These are phyloP conservation scores for Podila horticola DNA, from an alignment of 192 early-diverging fungal genomes.

Conservation along the genomic window DNA sequence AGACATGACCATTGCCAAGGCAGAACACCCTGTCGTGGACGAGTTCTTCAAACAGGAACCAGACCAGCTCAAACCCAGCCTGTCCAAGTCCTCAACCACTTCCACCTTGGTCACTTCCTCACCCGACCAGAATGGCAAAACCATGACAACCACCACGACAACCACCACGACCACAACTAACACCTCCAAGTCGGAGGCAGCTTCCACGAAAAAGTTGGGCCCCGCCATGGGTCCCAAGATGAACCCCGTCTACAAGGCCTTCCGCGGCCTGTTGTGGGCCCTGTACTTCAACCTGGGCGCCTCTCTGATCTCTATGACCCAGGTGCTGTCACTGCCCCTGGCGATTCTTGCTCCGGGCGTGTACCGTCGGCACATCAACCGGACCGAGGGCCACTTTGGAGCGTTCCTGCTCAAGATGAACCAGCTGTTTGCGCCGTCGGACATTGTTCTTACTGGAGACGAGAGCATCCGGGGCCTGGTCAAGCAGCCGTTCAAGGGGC, in stretches of 20 bases:
- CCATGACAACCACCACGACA: neutral
- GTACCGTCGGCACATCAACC: conserved; percentile 50
- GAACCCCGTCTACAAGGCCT: conserved; percentile 40
- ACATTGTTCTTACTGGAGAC: conserved; percentile 59
- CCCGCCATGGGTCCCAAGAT: conserved; percentile 26
- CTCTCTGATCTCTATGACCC: conserved; percentile 40
- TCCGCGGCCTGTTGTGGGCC: conserved; percentile 33
- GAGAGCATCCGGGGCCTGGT: conserved; percentile 41
- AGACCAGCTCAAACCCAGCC: neutral
- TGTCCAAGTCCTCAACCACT: conserved; percentile 6
- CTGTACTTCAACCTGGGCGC: conserved; percentile 42
- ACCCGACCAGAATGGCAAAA: neutral
- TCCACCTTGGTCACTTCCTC: neutral
- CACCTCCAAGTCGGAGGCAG: neutral
- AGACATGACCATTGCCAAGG: neutral
- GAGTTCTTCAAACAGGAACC: neutral
- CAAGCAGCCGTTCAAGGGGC: conserved; percentile 17
- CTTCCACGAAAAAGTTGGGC: neutral
- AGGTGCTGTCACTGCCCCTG: conserved; percentile 45
- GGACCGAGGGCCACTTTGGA: conserved; percentile 53
- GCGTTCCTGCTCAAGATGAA: conserved; percentile 58
- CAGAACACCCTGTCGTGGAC: conserved; percentile 2
- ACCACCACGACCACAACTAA: conserved; percentile 13
- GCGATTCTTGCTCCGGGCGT: conserved; percentile 30
- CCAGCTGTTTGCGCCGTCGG: conserved; percentile 62